Evolutionary conservation across 2,329 filamentous ascomycete genomes (phyloP), one percentile per base, ranked within the genome.

Genomic region (Aspergillus arachidicola): DNA sequence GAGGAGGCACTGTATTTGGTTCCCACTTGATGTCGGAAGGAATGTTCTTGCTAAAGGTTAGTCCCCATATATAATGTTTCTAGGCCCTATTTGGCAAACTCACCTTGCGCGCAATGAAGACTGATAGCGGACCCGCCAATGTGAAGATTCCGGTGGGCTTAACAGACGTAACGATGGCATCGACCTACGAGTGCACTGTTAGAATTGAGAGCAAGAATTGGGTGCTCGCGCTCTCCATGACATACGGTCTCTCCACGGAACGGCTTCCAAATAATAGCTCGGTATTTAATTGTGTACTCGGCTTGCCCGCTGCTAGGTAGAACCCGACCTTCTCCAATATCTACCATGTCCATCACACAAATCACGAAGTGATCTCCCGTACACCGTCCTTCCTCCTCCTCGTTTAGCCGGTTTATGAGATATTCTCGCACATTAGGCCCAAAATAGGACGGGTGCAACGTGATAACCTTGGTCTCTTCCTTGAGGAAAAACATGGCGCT

Each of bases 281-380:
- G 92, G 78, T 97, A 99, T 72, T 91, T 89, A 55, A 99, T 93
- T 0, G 92, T 96, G 76, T 97, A 99, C 79, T 97, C 93, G 23
- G 95, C 94, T 69, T 96, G 86, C 11, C 94, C 95, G 66, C 91
- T 96, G 10, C 94, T 92, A 3, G 95, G 94, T 61, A 97, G 86
- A 66, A 99, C 94, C 71, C 93, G 90, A 14, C 94, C 94, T 75
- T 97, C 93, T 19, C 93, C 96, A 73, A 98, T 94, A 71, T 97
- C 92, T 73, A 96, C 94, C 56, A 94, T 92, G 79, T 97, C 94
- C 88, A 99, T 94, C 73, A 99, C 96, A 75, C 93, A 95, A 72
- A 99, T 95, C 75, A 99, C 96, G 80, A 95, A 98, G 84, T 96
- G 97, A 77, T 92, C 93, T 63, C 95, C 95, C 3, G 93, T 95